Evolutionary conservation across 108 stramenopile genomes (phyloP).

Genomic region (Nannochloropsis oceanica): DNA sequence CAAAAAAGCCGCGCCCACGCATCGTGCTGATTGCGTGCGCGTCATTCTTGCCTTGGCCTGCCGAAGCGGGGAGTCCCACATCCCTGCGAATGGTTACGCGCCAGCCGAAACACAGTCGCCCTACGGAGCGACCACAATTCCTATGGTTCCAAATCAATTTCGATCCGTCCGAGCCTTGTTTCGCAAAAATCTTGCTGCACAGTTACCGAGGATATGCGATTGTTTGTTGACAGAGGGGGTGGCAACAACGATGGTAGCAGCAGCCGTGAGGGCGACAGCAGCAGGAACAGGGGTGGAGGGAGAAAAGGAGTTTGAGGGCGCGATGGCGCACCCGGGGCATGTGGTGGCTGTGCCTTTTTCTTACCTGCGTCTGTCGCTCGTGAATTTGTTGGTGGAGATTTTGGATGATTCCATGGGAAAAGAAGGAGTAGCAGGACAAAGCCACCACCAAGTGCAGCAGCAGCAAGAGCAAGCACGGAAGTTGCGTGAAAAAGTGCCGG

Average conservation of each 20-base stretch:
- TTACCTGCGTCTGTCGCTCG: slow-evolving; percentile 26
- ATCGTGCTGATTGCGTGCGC: slow-evolving; percentile 16
- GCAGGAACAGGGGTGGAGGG: not conserved
- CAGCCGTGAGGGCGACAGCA: not conserved
- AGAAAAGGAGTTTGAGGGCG: not conserved
- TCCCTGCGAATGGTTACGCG: not conserved
- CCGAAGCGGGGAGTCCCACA: not conserved
- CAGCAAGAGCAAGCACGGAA: not conserved
- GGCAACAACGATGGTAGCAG: not conserved
- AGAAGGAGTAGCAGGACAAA: not conserved
- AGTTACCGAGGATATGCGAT: not conserved
- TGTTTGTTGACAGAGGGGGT: not conserved
- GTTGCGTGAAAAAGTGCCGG: slow-evolving; percentile 3
- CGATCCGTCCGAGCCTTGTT: not conserved
- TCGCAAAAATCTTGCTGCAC: not conserved
- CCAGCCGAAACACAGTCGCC: not conserved
- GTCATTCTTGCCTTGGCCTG: slow-evolving; percentile 1
- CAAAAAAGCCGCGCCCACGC: not conserved
- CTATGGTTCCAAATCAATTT: not conserved
- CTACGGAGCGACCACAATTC: not conserved
- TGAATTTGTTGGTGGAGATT: slow-evolving; percentile 20
- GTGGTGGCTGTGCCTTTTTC: slow-evolving; percentile 29
- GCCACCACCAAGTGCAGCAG: not conserved
- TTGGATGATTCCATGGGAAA: slow-evolving; percentile 2
- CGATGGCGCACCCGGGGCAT: slow-evolving; percentile 32